Base-by-base conservation (phyloP, 1,284 basidiomycete species). In the Retiboletus fuscus region DNA sequence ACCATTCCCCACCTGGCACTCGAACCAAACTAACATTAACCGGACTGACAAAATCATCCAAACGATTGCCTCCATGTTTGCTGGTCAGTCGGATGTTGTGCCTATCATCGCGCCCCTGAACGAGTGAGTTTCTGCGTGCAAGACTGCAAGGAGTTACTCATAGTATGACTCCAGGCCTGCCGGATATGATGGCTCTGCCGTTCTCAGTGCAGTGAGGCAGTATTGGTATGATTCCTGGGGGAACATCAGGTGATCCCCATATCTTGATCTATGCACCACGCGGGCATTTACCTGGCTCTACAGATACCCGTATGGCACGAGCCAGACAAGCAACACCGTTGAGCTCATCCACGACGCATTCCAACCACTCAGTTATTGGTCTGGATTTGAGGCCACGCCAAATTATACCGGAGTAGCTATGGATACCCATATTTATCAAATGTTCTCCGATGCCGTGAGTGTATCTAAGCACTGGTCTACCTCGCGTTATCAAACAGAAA, bases 311-410 rank as follows among this genome's bases (percentile, higher is more conserved):
- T 91, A 84, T 74, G 90, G 90, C 72, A 85, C 85, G 53, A 84
- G 85, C 5, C 85, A 87, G 73, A 81, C 90, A 78, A 90, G 91
- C 75, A 89, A 91, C 77, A 88, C 87, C 3, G 79, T 95, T 34
- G 88, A 92, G 26, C 85, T 96, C 69, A 88, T 97, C 66, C 92
- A 95, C 78, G 97, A 98, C 79, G 95, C 93, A 3, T 95, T 98
- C 88, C 91, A 96, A 81, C 85, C 90, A 46, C 84, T 95, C 46
- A 88, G 86, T 70, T 93, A 88, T 77, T 97, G 94, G 93, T 82
- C 86, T 65, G 90, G 90, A 58, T 94, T 92, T 79, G 87, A 93
- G 87, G 86, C 87, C 2, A 75, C 85, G 39, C 89, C 91, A 0
- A 67, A 82, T n/a, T 91, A 76, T 82, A 86, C 87, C 72, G 91